phyloP scores from a whole-genome alignment of 129 eudicot species.

The Apium graveolens region DNA sequence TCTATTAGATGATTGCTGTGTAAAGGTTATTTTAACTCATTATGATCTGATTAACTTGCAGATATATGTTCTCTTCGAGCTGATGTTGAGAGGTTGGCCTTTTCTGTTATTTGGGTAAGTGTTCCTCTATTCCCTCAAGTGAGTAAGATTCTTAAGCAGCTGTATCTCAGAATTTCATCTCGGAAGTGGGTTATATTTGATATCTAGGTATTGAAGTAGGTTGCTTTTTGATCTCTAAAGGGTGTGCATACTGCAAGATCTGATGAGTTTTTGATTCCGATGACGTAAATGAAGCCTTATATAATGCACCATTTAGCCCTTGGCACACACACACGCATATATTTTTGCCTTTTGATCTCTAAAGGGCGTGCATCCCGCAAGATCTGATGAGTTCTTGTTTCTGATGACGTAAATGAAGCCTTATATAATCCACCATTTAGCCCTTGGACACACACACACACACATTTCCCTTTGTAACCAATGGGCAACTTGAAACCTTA shows the following conservation, averaged over 20 bases:
- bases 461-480: not conserved
- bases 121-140: not conserved
- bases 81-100: conserved; percentile 91
- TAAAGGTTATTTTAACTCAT: not conserved
- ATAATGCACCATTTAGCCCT: not conserved
- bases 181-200: not conserved
- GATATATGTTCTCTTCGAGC: conserved; percentile 96
- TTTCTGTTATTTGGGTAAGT: conserved; percentile 94
- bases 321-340: too few relatives aligned
- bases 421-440: not conserved
- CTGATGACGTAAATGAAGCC: not conserved
- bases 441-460: too few relatives aligned
- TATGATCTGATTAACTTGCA: conserved; percentile 28
- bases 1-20: not conserved
- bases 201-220: not conserved
- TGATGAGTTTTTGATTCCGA: not conserved
- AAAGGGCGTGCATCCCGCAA: not conserved
- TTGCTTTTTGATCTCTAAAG: not conserved
- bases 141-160: conserved; percentile 3
- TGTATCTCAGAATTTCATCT: not conserved
- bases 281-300: not conserved
- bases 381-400: not conserved
- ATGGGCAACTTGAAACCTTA: not conserved
- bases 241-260: not conserved
- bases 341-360: not conserved